Evolutionary conservation across 768 basidiomycete genomes (phyloP), one percentile per base, ranked within the genome.

Genomic region (Termitomyces sp.): DNA sequence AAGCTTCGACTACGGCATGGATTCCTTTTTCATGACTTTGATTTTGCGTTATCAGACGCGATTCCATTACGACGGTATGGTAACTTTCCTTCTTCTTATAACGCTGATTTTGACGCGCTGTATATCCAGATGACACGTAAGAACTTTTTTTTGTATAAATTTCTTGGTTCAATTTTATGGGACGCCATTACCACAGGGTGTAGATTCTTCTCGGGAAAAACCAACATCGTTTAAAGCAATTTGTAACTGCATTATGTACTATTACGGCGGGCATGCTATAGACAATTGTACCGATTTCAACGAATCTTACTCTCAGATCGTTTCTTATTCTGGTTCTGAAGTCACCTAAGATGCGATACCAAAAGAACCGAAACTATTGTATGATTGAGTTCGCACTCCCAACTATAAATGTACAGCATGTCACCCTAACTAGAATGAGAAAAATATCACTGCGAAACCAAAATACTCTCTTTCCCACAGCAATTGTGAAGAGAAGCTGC

Each of bases 51-150:
- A 30, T 32, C 59, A 92, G 90, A 91, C 90, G 22, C 82, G 80
- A 48, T 92, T 90, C 74, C 83, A 86, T 67, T 92, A 91, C 69
- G 86, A 92, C 63, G 90, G 90, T 89, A 72, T 68, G 80, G 59
- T 53, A 30, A 20, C 8, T 10, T 14, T 56, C 18, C n/a, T n/a
- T 33, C 16, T n/a, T 33, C 33, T 22, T 57, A 44, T 26, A 40
- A 33, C 24, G 20, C 45, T 33, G 22, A 56, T 47, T 36, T 35
- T 40, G 58, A 47, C 36, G 64, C 57, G 50, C 62, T 63, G 11
- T 67, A 3, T 13, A 59, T 60, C 24, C 57, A 86, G 85, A 86
- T 71, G 85, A 86, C 67, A 80, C 81, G 85, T 85, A 72, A 69
- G 83, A 79, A 62, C 40, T 56, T 45, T 58, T 53, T 8, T 20